phyloP scores from a whole-genome alignment of 192 early-diverging fungal species.

The Coemansia sp. region DNA sequence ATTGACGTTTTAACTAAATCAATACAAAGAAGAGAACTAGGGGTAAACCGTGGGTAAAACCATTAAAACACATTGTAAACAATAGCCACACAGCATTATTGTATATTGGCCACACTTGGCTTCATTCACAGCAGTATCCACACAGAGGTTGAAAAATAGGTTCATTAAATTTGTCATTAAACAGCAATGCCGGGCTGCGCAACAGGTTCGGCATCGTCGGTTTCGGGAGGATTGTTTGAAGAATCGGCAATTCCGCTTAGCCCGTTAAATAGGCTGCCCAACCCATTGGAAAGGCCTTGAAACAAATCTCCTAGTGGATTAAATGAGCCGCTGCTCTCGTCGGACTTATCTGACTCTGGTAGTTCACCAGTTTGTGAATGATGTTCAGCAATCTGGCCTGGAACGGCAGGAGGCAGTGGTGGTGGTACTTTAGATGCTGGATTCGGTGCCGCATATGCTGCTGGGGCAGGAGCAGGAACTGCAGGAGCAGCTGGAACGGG shows the following conservation, averaged over 20 bases:
- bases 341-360: background rate
- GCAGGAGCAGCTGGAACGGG: conserved; percentile 7
- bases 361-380: conserved; percentile 14
- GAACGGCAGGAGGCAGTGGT: conserved; percentile 6
- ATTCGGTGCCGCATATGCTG: background rate
- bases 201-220: conserved; percentile 20
- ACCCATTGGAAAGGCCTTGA: conserved; percentile 24
- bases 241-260: conserved; percentile 11
- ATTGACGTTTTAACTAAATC: background rate
- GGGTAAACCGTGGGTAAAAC: background rate
- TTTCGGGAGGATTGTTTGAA: background rate
- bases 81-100: background rate
- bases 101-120: background rate
- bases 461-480: background rate
- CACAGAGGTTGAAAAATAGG: background rate
- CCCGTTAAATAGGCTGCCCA: conserved; percentile 24
- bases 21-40: background rate
- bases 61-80: background rate
- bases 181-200: conserved; percentile 22
- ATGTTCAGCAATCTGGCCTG: conserved; percentile 21
- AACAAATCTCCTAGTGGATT: conserved; percentile 32
- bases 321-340: background rate
- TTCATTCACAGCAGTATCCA: background rate
- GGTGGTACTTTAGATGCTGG: background rate
- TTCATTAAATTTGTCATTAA: conserved; percentile 1